These are phyloP conservation scores for Acanthamoeba castellanii DNA, from an alignment of 208 protist species.

Conservation along the genomic window DNA sequence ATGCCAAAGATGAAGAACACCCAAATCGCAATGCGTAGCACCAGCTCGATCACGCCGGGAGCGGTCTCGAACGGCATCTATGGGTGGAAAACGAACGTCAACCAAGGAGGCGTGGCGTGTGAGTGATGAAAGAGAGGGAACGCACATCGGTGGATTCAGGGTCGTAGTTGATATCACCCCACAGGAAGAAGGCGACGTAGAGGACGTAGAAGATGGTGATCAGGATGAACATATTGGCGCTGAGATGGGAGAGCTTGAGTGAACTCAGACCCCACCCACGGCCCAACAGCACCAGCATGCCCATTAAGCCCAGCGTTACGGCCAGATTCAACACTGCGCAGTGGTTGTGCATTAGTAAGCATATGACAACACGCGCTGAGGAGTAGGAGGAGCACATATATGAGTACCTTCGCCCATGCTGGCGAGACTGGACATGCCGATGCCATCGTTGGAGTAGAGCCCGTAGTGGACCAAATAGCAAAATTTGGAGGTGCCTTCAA, in stretches of 20 bases:
- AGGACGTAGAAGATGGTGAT: not conserved
- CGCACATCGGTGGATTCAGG: not conserved
- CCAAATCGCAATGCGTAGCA: not conserved
- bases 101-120: not conserved
- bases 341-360: not conserved
- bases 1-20: slow-evolving; percentile 4
- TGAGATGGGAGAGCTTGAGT: not conserved
- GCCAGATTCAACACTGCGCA: not conserved
- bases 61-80: not conserved
- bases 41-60: not conserved
- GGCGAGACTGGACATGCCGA: not conserved
- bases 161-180: not conserved
- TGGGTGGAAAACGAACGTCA: not conserved
- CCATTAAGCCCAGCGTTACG: not conserved
- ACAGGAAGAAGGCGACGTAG: slow-evolving; percentile 6
- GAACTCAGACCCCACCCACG: not conserved
- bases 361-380: not conserved
- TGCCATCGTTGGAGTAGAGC: not conserved
- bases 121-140: not conserved
- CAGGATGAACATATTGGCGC: not conserved
- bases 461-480: not conserved
- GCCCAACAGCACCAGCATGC: not conserved
- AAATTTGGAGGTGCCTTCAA: not conserved
- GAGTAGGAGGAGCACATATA: not conserved
- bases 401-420: not conserved